Evolutionary conservation across 2,329 filamentous ascomycete species (phyloP).

Genomic region (Apiospora aurea): DNA sequence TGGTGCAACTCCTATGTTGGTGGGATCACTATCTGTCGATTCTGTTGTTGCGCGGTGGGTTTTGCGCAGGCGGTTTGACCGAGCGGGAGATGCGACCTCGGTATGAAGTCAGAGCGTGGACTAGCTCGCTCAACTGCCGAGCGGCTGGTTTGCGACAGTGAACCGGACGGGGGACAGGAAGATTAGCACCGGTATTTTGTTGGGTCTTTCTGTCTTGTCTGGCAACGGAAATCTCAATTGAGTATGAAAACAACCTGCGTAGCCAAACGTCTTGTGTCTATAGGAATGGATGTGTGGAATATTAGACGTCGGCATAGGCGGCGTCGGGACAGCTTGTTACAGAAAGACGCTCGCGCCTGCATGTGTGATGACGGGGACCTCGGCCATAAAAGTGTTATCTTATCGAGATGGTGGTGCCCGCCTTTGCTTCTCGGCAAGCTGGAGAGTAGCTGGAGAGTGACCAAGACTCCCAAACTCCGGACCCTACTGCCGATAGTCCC

Average conservation of each 20-base stretch:
- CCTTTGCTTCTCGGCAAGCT: conserved; percentile 16
- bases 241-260: background rate
- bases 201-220: background rate
- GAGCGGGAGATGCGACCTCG: conserved; percentile 20
- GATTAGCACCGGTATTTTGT: background rate
- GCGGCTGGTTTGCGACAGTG: background rate
- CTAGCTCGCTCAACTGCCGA: conserved; percentile 14
- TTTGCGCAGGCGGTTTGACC: conserved; percentile 13
- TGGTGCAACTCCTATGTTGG: background rate
- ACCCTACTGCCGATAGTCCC: background rate
- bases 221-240: background rate
- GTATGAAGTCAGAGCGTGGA: conserved; percentile 14
- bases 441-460: conserved; percentile 18
- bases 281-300: background rate
- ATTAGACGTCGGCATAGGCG: background rate
- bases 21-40: conserved; percentile 20
- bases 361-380: conserved; percentile 16
- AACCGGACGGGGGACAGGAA: background rate
- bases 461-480: background rate
- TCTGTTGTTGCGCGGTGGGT: conserved; percentile 1
- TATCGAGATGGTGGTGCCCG: conserved; percentile 6
- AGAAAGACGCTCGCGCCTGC: background rate
- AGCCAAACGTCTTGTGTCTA: background rate
- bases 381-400: conserved; percentile 15
- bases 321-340: background rate